Conservation (phyloP, 345 rosid species). For the Gossypium longicalyx region DNA sequence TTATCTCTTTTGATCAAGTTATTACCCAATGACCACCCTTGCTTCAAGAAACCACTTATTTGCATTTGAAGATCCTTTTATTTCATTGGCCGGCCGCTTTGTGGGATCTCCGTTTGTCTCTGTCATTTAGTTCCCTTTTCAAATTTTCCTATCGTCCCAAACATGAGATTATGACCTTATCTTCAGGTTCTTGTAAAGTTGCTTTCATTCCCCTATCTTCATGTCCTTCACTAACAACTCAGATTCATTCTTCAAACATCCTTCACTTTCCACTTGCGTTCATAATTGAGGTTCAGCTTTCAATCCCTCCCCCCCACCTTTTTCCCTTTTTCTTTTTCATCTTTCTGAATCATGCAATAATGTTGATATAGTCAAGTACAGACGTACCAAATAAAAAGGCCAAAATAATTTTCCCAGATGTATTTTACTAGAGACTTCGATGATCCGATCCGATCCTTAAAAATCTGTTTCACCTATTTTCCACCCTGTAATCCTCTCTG, state of each 20-base stretch:
- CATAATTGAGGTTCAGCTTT: not conserved
- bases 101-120: conserved; percentile 1
- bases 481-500: conserved; percentile 33
- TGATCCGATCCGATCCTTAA: not conserved
- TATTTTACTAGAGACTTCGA: not conserved
- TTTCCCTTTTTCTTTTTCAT: not conserved
- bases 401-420: not conserved
- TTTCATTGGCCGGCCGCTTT: conserved; percentile 11
- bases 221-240: not conserved
- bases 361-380: not conserved
- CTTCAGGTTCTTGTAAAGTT: not conserved
- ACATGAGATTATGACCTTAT: not conserved
- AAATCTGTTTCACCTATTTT: not conserved
- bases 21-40: not conserved
- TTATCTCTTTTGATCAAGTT: not conserved
- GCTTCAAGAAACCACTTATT: not conserved
- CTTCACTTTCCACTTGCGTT: not conserved
- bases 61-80: not conserved
- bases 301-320: not conserved
- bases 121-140: not conserved
- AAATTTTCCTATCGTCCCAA: not conserved
- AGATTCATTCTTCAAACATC: not conserved
- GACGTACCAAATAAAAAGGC: not conserved
- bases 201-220: not conserved
- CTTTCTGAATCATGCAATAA: not conserved